Base-by-base conservation (phyloP, 164 flowering plant species). In the Vitis rupestris region DNA sequence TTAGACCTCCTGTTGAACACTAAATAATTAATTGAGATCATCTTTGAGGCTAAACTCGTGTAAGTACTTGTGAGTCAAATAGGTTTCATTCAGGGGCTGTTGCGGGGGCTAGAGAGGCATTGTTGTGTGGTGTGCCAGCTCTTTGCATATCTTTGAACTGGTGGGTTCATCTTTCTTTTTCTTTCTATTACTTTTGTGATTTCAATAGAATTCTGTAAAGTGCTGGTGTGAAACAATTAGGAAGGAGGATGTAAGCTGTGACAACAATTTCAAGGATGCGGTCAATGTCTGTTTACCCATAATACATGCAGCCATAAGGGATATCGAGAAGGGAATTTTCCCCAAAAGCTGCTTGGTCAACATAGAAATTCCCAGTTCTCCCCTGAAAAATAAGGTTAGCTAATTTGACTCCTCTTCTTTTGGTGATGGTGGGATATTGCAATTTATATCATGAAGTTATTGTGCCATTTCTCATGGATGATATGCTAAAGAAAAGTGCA, bases 91-190 rank as follows among this genome's bases (percentile, higher is more conserved):
- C 74, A 0, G 69, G 74, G 13, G 64, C 64, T 16, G 64, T 57
- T 50, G 74, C 74, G 17, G 74, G 57, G 15, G 74, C 74, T 49
- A 65, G 74, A 48, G 74, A 72, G 59, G 74, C 74, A 58, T 48
- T 72, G 60, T 50, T 72, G 16, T 66, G 70, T 65, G 74, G 65
- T 59, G 61, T 72, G 17, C 70, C 69, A 72, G 65, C 69, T 49
- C 47, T 72, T n/a, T 72, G 55, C 30, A 59, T 72, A 29, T 72
- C 74, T 5, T 31, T 65, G 49, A 72, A 65, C 48, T 66, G 65
- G 75, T 72, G 44, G 27, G 27, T 23, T 23, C 27, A 70, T 31
- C 2, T 59, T 68, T 59, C 19, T 12, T 48, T 5, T 62, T 13
- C 30, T 31, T 8, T 9, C 10, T 15, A 6, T 48, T 3, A 62